phyloP scores from a whole-genome alignment of 805 yeast genomes.

The Metschnikowia gelsemii region DNA sequence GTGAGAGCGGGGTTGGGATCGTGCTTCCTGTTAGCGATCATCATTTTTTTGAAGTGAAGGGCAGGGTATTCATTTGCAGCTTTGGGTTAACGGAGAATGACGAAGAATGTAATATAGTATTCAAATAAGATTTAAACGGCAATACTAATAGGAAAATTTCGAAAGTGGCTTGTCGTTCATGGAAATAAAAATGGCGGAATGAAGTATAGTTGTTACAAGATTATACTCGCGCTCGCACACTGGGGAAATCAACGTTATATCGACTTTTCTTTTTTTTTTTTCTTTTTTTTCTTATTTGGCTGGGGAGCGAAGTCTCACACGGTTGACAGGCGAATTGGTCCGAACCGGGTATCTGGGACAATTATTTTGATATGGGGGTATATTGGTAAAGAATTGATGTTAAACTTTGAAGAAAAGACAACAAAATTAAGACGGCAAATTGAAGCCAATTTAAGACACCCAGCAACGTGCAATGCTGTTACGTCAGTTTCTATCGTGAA shows the following conservation, averaged over 20 bases:
- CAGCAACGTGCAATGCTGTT: not conserved
- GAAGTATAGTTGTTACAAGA: not conserved
- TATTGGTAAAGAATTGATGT: not conserved
- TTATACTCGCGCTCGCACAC: slow-evolving; percentile 1
- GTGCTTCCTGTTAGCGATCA: slow-evolving; percentile 19
- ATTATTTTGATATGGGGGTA: not conserved
- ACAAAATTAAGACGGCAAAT: not conserved
- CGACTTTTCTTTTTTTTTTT: not conserved
- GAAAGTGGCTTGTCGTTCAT: not conserved
- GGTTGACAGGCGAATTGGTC: not conserved
- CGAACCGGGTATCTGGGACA: not conserved
- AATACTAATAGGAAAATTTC: not conserved
- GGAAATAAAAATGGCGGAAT: slow-evolving; percentile 1
- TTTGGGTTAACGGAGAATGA: too few species aligned
- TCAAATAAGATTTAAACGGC: not conserved
- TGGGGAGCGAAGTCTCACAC: slow-evolving; percentile 1
- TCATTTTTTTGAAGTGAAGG: slow-evolving; percentile 9
- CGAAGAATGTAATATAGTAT: too few species aligned
- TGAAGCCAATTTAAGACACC: not conserved
- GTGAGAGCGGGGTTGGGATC: slow-evolving; percentile 11
- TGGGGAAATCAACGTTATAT: not conserved
- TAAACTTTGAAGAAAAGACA: not conserved
- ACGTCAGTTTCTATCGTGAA: not conserved
- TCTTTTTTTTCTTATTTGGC: not conserved
- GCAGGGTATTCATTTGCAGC: not conserved